These are phyloP conservation scores for Tulasnella calospora DNA, from an alignment of 768 basidiomycete genomes.

Conservation along the genomic window DNA sequence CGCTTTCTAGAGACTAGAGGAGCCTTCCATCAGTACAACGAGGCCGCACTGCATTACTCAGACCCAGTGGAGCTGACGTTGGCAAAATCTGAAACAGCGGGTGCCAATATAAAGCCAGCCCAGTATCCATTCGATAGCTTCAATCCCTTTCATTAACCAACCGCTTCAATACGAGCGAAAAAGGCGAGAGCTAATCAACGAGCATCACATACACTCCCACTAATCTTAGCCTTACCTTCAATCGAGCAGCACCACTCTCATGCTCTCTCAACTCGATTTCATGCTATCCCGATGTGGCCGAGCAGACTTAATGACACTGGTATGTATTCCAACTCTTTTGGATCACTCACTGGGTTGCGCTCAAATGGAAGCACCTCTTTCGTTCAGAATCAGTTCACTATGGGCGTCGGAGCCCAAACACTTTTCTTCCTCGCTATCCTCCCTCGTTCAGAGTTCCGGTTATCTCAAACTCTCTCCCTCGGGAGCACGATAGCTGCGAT, in stretches of 20 bases:
- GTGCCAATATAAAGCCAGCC: too few species aligned
- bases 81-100: too few species aligned
- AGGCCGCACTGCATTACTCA: too few species aligned
- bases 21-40: too few species aligned
- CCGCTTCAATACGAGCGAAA: background rate
- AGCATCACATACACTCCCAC: background rate
- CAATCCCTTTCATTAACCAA: background rate
- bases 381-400: background rate
- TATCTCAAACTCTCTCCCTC: background rate
- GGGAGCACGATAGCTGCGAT: background rate
- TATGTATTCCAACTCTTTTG: background rate
- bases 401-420: background rate
- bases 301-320: background rate
- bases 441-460: background rate
- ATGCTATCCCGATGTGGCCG: background rate
- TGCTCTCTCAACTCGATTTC: background rate
- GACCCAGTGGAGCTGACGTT: too few species aligned
- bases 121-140: too few species aligned
- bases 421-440: constrained; percentile 1
- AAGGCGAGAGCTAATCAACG: background rate
- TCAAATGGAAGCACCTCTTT: background rate
- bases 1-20: too few species aligned
- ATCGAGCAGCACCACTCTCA: background rate
- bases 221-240: background rate
- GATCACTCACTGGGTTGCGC: background rate